phyloP scores from a whole-genome alignment of 352 stramenopile genomes.

The Pythium sukuiense region DNA sequence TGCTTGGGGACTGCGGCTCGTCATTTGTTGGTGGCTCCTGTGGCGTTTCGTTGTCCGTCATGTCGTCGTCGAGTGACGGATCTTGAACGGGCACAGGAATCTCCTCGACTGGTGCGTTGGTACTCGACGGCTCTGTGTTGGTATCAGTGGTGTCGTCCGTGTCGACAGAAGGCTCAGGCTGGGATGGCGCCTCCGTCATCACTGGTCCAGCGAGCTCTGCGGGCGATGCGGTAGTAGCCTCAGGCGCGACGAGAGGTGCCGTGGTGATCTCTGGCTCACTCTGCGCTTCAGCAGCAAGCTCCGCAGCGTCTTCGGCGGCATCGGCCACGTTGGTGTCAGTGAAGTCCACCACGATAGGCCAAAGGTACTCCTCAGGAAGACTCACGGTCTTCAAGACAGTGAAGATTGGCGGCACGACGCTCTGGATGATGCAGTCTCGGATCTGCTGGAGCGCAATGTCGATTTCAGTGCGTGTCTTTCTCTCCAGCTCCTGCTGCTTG shows the following conservation, averaged over 20 bases:
- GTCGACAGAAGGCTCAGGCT: too few species aligned
- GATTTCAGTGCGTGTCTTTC: not conserved
- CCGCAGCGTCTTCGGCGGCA: not conserved
- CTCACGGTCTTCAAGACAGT: not conserved
- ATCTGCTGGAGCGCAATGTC: not conserved
- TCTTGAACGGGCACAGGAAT: not conserved
- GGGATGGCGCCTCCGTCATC: not conserved
- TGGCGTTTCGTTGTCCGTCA: not conserved
- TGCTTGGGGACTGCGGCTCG: not conserved
- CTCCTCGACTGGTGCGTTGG: not conserved
- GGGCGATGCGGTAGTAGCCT: not conserved
- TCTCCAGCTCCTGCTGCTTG: conserved; percentile 6
- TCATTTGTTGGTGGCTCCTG: not conserved
- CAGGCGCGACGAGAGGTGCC: not conserved
- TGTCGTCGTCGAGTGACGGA: not conserved
- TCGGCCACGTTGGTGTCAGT: not conserved
- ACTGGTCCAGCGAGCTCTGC: not conserved
- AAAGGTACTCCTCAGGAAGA: not conserved
- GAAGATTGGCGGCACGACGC: not conserved
- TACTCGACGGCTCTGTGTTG: too few species aligned
- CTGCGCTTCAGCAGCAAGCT: not conserved
- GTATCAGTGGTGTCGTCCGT: not conserved
- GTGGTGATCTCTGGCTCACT: not conserved
- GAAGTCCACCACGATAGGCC: not conserved
- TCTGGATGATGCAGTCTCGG: not conserved